Base-by-base conservation (phyloP, 352 stramenopile genomes). In the Phytophthora ramorum region DNA sequence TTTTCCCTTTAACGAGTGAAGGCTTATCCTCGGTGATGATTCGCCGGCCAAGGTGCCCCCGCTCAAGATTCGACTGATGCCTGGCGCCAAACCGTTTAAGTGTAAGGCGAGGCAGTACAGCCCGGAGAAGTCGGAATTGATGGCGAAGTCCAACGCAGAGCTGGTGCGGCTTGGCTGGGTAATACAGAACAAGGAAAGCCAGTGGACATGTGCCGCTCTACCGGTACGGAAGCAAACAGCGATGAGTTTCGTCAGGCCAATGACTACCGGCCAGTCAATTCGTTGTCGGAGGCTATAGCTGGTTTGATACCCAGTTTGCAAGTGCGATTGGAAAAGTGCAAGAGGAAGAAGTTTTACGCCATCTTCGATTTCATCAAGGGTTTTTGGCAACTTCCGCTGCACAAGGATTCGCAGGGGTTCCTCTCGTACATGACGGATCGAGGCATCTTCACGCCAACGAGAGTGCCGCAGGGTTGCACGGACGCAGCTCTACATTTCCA, bases 281-380 rank as follows among this genome's bases (percentile, higher is more conserved):
- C 12, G 2, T 7, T 58, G 4, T 16, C 19, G 8, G 19, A 49
- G 9, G 6, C 22, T 12, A 53, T 54, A 6, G 54, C 20, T 17
- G 41, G 43, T 19, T 28, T 53, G 12, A 47, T 62, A 43, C 20
- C 30, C 1, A 54, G 54, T n/a, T 13, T 62, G 6, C 10, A 62
- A 47, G 30, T 53, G 2, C 0, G 17, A 13, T 5, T 62, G 13
- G 30, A 62, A 16, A 14, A 38, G 1, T 47, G 43, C 28, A 47
- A 14, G n/a, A 43, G 43, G 2, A 47, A 48, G 43, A 53, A 19
- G 41, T 63, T 48, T 14, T 63, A 63, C n/a, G 44, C 34, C 0
- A 63, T 63, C 4, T 61, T 70, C 12, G 58, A 68, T 20, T 64
- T 74, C n/a, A 19, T 68, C 2, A 70, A 73, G 20, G 53, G 54